Evolutionary conservation across 1,139 yeast genomes (phyloP).

Genomic region (Candida gigantensis): DNA sequence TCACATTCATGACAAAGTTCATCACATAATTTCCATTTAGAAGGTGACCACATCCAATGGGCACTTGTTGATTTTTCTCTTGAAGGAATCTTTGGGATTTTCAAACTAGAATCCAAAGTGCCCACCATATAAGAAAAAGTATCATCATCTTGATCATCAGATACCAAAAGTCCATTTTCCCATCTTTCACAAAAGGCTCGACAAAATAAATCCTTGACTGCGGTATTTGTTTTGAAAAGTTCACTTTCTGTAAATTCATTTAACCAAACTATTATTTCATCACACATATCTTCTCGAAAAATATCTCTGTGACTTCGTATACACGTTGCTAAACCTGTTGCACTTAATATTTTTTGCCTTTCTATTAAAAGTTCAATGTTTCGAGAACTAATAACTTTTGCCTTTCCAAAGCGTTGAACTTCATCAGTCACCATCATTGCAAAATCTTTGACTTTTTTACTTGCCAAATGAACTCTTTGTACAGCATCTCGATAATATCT

Average conservation of each 20-base stretch:
- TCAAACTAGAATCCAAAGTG: constrained; percentile 29
- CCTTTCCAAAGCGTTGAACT: constrained; percentile 68
- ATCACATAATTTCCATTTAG: constrained; percentile 44
- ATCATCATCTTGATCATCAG: constrained; percentile 11
- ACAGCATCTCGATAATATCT: constrained; percentile 76
- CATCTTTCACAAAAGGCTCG: constrained; percentile 55
- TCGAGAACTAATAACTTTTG: constrained; percentile 60
- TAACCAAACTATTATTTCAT: constrained; percentile 68
- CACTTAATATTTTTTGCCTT: constrained; percentile 53
- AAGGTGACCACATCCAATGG: constrained; percentile 42
- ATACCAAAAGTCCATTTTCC: constrained; percentile 46
- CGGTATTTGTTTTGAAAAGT: constrained; percentile 50
- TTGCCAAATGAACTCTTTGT: constrained; percentile 62
- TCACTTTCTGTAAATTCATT: constrained; percentile 58
- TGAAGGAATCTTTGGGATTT: constrained; percentile 35
- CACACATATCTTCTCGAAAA: constrained; percentile 81
- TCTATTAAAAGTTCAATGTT: constrained; percentile 52
- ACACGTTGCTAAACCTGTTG: constrained; percentile 67
- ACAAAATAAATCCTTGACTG: constrained; percentile 55
- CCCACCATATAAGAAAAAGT: constrained; percentile 31
- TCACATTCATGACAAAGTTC: constrained; percentile 47
- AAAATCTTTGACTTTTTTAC: constrained; percentile 65
- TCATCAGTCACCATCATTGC: constrained; percentile 72
- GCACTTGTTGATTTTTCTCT: constrained; percentile 11
- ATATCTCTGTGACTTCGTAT: constrained; percentile 69